Base-by-base conservation (phyloP, 2,329 filamentous ascomycete genomes). In the Nigrospora oryzae region DNA sequence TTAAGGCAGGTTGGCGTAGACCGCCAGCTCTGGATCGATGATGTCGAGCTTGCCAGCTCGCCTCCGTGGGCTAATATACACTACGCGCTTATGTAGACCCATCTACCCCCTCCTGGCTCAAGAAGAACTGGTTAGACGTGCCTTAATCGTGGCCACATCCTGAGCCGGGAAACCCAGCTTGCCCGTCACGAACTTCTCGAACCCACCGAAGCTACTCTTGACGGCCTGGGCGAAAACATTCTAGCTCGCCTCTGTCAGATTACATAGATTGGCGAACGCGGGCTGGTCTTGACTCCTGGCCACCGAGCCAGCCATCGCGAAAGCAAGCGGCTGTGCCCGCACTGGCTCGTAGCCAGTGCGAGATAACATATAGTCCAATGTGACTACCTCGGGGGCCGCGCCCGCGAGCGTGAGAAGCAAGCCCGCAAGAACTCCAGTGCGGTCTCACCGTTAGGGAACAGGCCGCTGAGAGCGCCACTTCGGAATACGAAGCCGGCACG, bases 351-450 rank as follows among this genome's bases (percentile, higher is more conserved):
- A 67, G 30, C 75, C 74, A 48, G 79, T 65, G 28, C 75, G 67
- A 11, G 74, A 77, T 28, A 79, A 63, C 57, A 77, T 62, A 60
- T 72, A 79, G 60, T 79, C 75, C 37, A 70, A 58, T 16, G 60
- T 53, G 32, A 75, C 60, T 12, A 57, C 60, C 19, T 75, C 65
- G 11, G 60, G 51, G 5, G 64, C 50, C 19, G 69, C 68, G 30
- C 73, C 74, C 2, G 72, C 71, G 13, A 79, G 64, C n/a, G 61
- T 61, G 44, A 74, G 63, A n/a, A 79, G 59, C 5, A 79, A 55
- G 11, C 69, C 73, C 0, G 69, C 64, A 10, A 77, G 54, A 10
- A 79, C 64, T 10, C 74, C 75, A 0, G 74, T 80, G 19, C 74
- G 66, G 47, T 79, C 75, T 42, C 75, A 63, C 63, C 45, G 56